These are phyloP conservation scores for Funneliformis mosseae DNA, from an alignment of 192 early-diverging fungal species.

Conservation along the genomic window DNA sequence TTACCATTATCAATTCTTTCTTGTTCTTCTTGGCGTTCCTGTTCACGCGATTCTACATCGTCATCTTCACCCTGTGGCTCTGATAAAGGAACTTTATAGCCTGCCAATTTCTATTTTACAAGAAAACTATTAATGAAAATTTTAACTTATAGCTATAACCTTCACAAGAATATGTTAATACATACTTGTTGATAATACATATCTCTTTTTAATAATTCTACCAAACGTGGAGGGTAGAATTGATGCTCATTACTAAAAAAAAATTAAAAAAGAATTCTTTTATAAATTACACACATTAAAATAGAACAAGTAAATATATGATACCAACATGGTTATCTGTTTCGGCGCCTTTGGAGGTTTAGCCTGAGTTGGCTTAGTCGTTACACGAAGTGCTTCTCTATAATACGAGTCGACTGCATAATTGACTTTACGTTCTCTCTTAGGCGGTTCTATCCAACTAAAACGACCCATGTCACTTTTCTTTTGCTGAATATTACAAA, in stretches of 20 bases:
- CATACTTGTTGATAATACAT: constrained; percentile 64
- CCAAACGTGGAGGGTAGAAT: constrained; percentile 82
- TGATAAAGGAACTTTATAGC: constrained; percentile 67
- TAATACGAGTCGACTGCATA: constrained; percentile 94
- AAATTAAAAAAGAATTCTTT: constrained; percentile 21
- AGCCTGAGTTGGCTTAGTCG: constrained; percentile 56
- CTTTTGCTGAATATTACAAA: constrained; percentile 32
- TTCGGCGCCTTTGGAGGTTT: constrained; percentile 66
- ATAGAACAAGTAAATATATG: not conserved
- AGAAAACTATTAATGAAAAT: not conserved
- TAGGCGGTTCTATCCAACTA: constrained; percentile 91
- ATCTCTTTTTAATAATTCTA: constrained; percentile 83
- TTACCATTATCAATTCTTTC: constrained; percentile 78
- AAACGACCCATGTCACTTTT: constrained; percentile 63
- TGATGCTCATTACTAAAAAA: constrained; percentile 81
- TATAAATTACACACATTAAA: not conserved
- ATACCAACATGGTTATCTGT: constrained; percentile 55
- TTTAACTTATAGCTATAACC: not conserved
- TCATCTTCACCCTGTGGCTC: constrained; percentile 47
- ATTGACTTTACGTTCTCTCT: constrained; percentile 91
- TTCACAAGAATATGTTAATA: not conserved
- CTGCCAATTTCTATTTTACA: constrained; percentile 57
- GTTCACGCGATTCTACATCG: constrained; percentile 53
- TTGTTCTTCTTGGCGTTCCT: constrained; percentile 75
- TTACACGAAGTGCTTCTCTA: constrained; percentile 78